Conservation (phyloP, 1,284 basidiomycete species). For the Irpex sp. region DNA sequence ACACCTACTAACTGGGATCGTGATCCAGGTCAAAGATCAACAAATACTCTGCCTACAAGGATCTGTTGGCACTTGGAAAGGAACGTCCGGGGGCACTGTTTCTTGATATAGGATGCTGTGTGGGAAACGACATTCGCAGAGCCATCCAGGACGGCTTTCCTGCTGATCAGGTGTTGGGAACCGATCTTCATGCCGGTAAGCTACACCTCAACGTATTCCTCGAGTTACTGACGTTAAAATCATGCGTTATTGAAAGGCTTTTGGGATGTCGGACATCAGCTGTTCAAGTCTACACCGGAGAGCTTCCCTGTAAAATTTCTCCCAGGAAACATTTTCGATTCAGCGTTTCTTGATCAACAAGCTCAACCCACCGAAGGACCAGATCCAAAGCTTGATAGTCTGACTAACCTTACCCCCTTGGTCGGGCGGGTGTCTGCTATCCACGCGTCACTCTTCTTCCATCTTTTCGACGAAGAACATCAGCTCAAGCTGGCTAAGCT, state of each 20-base stretch:
- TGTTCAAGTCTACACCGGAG: slow-evolving; percentile 28
- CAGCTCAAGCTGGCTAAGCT: slow-evolving; percentile 32
- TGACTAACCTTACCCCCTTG: slow-evolving; percentile 38
- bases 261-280: slow-evolving; percentile 30
- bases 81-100: slow-evolving; percentile 39
- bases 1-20: slow-evolving; percentile 11
- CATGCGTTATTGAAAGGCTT: slow-evolving; percentile 18
- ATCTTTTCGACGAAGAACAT: slow-evolving; percentile 42
- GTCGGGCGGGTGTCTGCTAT: slow-evolving; percentile 41
- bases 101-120: slow-evolving; percentile 34
- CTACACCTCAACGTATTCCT: too few relatives aligned
- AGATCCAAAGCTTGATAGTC: slow-evolving; percentile 17
- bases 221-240: background rate
- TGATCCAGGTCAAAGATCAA: slow-evolving; percentile 21
- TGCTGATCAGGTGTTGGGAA: slow-evolving; percentile 25
- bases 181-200: slow-evolving; percentile 29
- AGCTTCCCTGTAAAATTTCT: slow-evolving; percentile 42
- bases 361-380: background rate
- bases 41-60: slow-evolving; percentile 36
- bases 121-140: slow-evolving; percentile 40
- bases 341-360: slow-evolving; percentile 22
- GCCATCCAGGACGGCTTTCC: slow-evolving; percentile 36
- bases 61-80: slow-evolving; percentile 33
- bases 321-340: slow-evolving; percentile 39
- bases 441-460: slow-evolving; percentile 45